These are phyloP conservation scores for Ustilago lituana DNA, from an alignment of 1,284 basidiomycete species.

Conservation along the genomic window DNA sequence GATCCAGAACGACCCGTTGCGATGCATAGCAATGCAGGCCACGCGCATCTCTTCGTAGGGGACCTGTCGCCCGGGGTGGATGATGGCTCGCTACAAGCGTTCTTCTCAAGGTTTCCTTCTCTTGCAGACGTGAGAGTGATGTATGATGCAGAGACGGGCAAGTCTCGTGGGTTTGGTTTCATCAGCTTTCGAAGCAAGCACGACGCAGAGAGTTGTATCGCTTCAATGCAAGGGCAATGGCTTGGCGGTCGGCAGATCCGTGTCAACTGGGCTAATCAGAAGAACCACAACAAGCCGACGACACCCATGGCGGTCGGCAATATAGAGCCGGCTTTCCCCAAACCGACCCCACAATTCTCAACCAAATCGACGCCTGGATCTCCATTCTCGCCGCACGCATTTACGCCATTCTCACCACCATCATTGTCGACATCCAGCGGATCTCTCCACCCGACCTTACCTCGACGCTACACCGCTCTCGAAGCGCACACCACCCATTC, in stretches of 20 bases:
- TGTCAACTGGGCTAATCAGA: conserved; percentile 99
- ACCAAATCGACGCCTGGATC: neutral
- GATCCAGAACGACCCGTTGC: neutral
- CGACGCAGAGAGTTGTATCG: conserved; percentile 96
- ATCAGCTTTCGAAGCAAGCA: conserved; percentile 93
- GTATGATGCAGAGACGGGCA: conserved; percentile 99
- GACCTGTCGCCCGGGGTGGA: conserved; percentile 97
- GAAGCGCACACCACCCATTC: neutral
- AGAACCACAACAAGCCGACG: conserved; percentile 76
- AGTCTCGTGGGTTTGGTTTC: conserved; percentile 93
- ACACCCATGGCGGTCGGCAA: neutral
- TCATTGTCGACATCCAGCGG: conserved; percentile 7
- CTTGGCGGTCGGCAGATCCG: conserved; percentile 95
- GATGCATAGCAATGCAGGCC: conserved; percentile 76
- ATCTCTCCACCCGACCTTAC: neutral
- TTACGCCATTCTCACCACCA: neutral
- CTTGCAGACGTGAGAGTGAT: conserved; percentile 97
- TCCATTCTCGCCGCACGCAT: too few relatives aligned
- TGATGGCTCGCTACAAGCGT: conserved; percentile 93
- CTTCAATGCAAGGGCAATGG: conserved; percentile 99
- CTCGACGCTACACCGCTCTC: conserved; percentile 33
- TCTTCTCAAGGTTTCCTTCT: conserved; percentile 92
- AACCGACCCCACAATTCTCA: too few relatives aligned
- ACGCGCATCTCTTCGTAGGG: conserved; percentile 98
- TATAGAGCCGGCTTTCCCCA: too few relatives aligned